Base-by-base conservation (phyloP, 2,329 filamentous ascomycete genomes). In the Diaporthe amygdali region DNA sequence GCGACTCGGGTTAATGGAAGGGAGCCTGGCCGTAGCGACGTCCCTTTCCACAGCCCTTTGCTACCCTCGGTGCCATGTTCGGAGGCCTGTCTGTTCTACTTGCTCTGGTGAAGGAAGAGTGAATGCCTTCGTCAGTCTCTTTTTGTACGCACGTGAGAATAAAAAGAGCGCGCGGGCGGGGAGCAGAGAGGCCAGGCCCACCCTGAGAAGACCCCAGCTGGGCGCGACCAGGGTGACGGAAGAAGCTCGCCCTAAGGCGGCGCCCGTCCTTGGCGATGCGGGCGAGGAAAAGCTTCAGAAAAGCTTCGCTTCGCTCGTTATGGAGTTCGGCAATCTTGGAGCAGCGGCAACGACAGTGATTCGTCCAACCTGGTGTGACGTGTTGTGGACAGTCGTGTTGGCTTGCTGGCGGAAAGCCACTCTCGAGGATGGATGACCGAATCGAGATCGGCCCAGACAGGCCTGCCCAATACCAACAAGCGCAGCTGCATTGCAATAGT, bases 161-260 rank as follows among this genome's bases (percentile, higher is more conserved):
- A 15, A 32, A 61, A 30, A 20, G 56, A 25, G 27, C 20, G 52
- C 56, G 56, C 39, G 49, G 64, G 46, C 46, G 39, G 30, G 39
- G 49, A 39, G 51, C 66, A 12, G 22, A n/a, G n/a, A 30, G 44
- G 25, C n/a, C 30, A 56, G 66, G 46, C 66, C 39, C 51, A 39
- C 52, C 52, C 30, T 37, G 41, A 44, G 41, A 44, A 44, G 27
- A 47, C 59, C 59, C 59, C 59, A 47, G 37, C 2, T 27, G 25
- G 59, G 41, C 59, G 47, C 56, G 52, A 68, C 66, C 66, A 68
- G 66, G 66, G 44, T 68, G 30, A 34, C 59, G 66, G 41, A 68
- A 59, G 66, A 68, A 68, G 66, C 66, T 68, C 49, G 41, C 66
- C 51, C 66, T 68, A 59, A 59, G 41, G 44, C 54, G 66, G 49